Evolutionary conservation across 1,284 basidiomycete genomes (phyloP).

Genomic region (Irpex rosettiformis): DNA sequence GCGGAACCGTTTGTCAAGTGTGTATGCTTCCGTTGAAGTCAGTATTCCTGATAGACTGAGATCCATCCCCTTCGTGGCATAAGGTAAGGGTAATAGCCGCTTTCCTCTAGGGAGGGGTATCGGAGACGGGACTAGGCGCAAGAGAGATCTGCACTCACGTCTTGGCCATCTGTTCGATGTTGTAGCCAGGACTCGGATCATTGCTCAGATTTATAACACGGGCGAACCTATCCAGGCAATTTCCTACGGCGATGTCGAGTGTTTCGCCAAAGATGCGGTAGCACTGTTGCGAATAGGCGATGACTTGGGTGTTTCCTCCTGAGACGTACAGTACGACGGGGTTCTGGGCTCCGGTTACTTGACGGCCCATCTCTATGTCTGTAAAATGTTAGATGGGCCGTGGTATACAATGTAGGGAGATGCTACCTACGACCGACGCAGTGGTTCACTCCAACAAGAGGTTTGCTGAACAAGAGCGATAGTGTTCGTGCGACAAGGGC

Average conservation of each 20-base stretch:
- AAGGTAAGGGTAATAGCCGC: slow-evolving; percentile 82
- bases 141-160: slow-evolving; percentile 46
- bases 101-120: slow-evolving; percentile 48
- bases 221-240: slow-evolving; percentile 97
- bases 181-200: slow-evolving; percentile 97
- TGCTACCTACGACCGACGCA: slow-evolving; percentile 88
- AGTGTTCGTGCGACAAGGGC: slow-evolving; percentile 94
- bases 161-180: slow-evolving; percentile 96
- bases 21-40: slow-evolving; percentile 87
- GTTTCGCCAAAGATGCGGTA: slow-evolving; percentile 99
- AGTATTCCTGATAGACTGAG: slow-evolving; percentile 93
- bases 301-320: slow-evolving; percentile 98
- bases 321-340: slow-evolving; percentile 99
- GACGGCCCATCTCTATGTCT: slow-evolving; percentile 99
- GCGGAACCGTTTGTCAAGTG: slow-evolving; percentile 72
- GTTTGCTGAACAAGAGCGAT: slow-evolving; percentile 85
- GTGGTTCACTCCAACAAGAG: slow-evolving; percentile 96
- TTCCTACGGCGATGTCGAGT: slow-evolving; percentile 97
- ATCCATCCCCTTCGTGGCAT: slow-evolving; percentile 99
- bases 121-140: slow-evolving; percentile 4
- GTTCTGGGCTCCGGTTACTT: slow-evolving; percentile 92
- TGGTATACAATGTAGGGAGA: neutral
- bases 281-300: slow-evolving; percentile 95
- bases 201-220: slow-evolving; percentile 95
- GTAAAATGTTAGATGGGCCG: slow-evolving; percentile 6